Evolutionary conservation across 164 flowering plant species (phyloP), one percentile per base, ranked within the genome.

Genomic region (Magnolia officinalis): DNA sequence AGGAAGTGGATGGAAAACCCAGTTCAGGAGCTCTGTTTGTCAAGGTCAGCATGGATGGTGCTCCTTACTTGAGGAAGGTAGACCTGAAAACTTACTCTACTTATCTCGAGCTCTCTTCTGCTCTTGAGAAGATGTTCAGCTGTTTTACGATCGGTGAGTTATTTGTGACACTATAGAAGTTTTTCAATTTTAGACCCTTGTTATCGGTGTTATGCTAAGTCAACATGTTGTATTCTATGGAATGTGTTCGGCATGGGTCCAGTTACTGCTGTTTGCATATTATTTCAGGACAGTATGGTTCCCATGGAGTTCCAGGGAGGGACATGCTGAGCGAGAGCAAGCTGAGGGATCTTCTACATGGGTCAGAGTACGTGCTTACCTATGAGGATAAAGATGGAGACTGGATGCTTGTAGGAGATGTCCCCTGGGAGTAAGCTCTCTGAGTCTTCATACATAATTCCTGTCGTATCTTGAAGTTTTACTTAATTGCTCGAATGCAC

Each of bases 41-140:
- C 66, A 96, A 96, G 83, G 99, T 96, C 74, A 96, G 99, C 87
- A 93, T 96, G 99, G 97, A 93, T 81, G 99, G 99, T 70, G 99
- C 99, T 81, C 99, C 99, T 50, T 96, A 91, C 76, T 78, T 96
- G 77, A 87, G 99, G 85, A 96, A 96, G 84, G 97, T 96, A 68
- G 98, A 96, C 81, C 87, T 96, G 61, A 92, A 87, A 78, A 87
- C 83, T 23, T 96, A 88, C 76, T 72, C 89, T 50, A 80, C 84
- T 8, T 96, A 96, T 74, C 78, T 81, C 63, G 95, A 91, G 68
- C 90, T 96, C 16, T 93, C 98, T 76, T 87, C 91, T 70, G 90
- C 96, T 59, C 92, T 96, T 37, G 97, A 91, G 86, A 92, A 92
- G 82, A 91, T 96, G 99, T 96, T 96, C 86, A 89, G 95, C 84